Evolutionary conservation across 2,329 filamentous ascomycete species (phyloP).

Genomic region (Didymella keratinophila): DNA sequence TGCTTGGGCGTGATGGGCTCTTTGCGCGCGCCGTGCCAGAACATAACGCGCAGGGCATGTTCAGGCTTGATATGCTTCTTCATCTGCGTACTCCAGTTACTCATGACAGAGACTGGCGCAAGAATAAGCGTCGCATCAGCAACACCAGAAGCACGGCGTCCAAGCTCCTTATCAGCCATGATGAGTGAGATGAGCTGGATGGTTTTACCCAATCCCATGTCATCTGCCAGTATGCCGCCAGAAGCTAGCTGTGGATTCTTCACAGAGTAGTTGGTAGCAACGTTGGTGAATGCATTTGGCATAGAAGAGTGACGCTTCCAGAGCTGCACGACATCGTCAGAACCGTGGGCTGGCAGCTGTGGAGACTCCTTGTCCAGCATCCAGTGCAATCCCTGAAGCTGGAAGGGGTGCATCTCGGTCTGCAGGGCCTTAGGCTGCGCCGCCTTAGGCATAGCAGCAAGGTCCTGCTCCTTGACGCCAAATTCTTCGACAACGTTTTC

Average conservation of each 20-base stretch:
- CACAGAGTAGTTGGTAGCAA: conserved; percentile 73
- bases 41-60: conserved; percentile 70
- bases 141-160: conserved; percentile 27
- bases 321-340: conserved; percentile 73
- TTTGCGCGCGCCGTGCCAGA: conserved; percentile 73
- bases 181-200: conserved; percentile 85
- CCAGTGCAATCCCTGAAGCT: conserved; percentile 80
- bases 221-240: conserved; percentile 87
- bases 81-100: conserved; percentile 87
- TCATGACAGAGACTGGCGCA: conserved; percentile 85
- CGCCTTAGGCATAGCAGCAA: conserved; percentile 76
- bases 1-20: conserved; percentile 60
- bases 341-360: conserved; percentile 65
- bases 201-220: conserved; percentile 93
- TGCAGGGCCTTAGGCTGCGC: conserved; percentile 70
- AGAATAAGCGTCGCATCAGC: conserved; percentile 75
- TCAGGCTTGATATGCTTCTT: conserved; percentile 72
- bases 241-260: conserved; percentile 72
- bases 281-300: conserved; percentile 65
- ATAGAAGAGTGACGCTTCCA: conserved; percentile 67
- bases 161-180: conserved; percentile 60
- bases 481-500: conserved; percentile 73
- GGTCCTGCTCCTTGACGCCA: conserved; percentile 72
- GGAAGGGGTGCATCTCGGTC: conserved; percentile 78
- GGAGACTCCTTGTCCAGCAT: conserved; percentile 79